Evolutionary conservation across 441 rosid genomes (phyloP).

Genomic region (Erysimum cheiri): DNA sequence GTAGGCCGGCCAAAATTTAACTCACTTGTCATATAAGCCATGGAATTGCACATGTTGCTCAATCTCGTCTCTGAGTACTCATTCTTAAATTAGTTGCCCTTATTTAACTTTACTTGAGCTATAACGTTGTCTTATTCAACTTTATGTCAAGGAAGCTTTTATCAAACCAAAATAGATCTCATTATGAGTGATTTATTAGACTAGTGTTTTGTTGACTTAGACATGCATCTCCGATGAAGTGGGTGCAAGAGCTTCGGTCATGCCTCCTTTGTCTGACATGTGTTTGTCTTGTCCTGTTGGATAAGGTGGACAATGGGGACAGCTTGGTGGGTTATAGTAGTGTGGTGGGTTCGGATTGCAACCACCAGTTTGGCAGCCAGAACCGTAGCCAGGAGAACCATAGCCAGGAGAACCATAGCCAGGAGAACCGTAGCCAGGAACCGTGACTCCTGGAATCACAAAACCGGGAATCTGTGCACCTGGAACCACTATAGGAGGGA

Average conservation of each 20-base stretch:
- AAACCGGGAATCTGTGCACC: slow-evolving; percentile 42
- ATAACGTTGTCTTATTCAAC: slow-evolving; percentile 34
- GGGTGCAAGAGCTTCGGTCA: slow-evolving; percentile 42
- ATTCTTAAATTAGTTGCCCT: slow-evolving; percentile 19
- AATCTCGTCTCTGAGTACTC: background rate
- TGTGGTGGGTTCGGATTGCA: slow-evolving; percentile 29
- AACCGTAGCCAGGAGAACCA: slow-evolving; percentile 28
- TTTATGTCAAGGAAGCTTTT: slow-evolving; percentile 31
- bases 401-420: background rate
- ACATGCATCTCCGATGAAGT: slow-evolving; percentile 30
- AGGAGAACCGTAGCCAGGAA: slow-evolving; percentile 40
- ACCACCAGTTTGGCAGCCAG: slow-evolving; percentile 41
- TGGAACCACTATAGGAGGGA: slow-evolving; percentile 44
- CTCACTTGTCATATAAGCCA: slow-evolving; percentile 19
- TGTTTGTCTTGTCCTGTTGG: slow-evolving; percentile 27
- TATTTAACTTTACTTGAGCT: slow-evolving; percentile 29
- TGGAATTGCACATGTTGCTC: slow-evolving; percentile 13
- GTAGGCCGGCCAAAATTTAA: background rate
- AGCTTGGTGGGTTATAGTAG: slow-evolving; percentile 37
- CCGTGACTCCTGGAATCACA: slow-evolving; percentile 41
- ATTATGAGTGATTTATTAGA: slow-evolving; percentile 31
- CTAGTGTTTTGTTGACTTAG: slow-evolving; percentile 35
- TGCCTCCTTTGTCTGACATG: slow-evolving; percentile 31
- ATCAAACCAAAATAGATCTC: slow-evolving; percentile 26
- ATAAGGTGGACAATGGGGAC: slow-evolving; percentile 36